Evolutionary conservation across 1,139 yeast species (phyloP).

Genomic region (Debaryomyces coudertii): DNA sequence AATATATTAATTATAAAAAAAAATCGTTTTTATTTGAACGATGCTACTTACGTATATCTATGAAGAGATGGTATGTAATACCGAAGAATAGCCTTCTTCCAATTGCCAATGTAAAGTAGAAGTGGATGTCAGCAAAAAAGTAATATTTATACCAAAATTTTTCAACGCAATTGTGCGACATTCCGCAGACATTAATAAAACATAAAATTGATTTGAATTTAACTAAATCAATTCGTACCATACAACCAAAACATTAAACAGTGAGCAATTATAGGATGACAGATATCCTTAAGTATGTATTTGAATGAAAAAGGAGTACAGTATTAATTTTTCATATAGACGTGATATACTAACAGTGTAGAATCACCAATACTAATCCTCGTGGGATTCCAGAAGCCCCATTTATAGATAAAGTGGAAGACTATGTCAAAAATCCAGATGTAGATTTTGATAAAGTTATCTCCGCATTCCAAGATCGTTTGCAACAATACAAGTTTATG

Average conservation of each 20-base stretch:
- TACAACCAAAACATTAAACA: not conserved
- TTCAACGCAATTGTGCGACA: not conserved
- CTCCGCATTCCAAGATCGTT: constrained; percentile 73
- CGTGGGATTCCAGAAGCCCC: constrained; percentile 98
- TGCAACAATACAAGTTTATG: constrained; percentile 85
- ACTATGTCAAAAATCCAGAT: constrained; percentile 64
- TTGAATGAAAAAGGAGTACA: not conserved
- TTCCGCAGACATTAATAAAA: not conserved
- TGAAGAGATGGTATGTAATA: too few relatives aligned
- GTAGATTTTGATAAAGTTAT: constrained; percentile 71
- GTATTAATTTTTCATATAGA: not conserved
- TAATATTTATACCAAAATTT: too few relatives aligned
- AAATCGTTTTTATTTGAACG: not conserved
- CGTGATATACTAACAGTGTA: constrained; percentile 28
- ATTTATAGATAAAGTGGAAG: constrained; percentile 83
- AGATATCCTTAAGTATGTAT: constrained; percentile 21
- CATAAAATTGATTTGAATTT: not conserved
- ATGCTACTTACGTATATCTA: too few relatives aligned
- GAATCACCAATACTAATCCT: constrained; percentile 68
- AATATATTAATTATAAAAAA: not conserved
- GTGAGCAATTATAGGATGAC: constrained; percentile 15
- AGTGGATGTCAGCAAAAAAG: too few relatives aligned
- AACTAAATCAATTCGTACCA: not conserved
- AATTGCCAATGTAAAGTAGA: not conserved
- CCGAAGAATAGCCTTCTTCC: not conserved